Evolutionary conservation across 2,329 filamentous ascomycete genomes (phyloP).

Genomic region (Colletotrichum sp.): DNA sequence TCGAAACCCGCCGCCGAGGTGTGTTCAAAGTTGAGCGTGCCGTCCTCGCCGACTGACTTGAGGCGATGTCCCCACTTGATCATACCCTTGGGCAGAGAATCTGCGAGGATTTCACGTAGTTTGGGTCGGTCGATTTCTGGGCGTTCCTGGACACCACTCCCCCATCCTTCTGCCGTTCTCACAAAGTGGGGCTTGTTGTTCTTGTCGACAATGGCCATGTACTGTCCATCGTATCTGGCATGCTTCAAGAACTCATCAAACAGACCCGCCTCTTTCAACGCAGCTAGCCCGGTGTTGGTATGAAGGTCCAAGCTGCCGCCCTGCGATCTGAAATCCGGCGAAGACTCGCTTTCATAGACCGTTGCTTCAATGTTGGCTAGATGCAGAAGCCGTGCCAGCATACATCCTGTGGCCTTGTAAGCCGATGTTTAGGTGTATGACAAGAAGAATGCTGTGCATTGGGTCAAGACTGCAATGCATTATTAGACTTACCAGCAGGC

Average conservation of each 20-base stretch:
- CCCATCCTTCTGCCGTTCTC: conserved; percentile 11
- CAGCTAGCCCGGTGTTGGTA: conserved; percentile 52
- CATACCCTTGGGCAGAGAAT: conserved; percentile 47
- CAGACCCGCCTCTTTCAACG: conserved; percentile 54
- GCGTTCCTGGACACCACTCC: conserved; percentile 37
- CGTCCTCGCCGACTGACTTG: conserved; percentile 35
- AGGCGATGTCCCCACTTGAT: conserved; percentile 54
- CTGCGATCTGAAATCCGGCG: conserved; percentile 49
- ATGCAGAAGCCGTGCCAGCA: conserved; percentile 57
- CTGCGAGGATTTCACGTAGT: conserved; percentile 47
- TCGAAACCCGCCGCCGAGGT: conserved; percentile 41
- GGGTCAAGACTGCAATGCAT: not conserved
- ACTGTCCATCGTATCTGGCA: conserved; percentile 58
- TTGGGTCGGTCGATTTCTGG: conserved; percentile 59
- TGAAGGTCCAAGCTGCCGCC: conserved; percentile 63
- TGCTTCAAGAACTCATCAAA: conserved; percentile 53
- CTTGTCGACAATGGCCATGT: conserved; percentile 49
- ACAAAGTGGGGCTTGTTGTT: conserved; percentile 38
- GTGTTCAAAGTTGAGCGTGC: conserved; percentile 42
- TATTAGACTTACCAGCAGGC: conserved; percentile 35
- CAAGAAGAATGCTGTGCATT: not conserved
- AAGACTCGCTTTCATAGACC: conserved; percentile 54
- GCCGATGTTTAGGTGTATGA: not conserved
- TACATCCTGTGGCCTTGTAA: conserved; percentile 37
- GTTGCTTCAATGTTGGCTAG: conserved; percentile 48